These are phyloP conservation scores for Pistacia atlantica DNA, from an alignment of 345 rosid genomes.

Conservation along the genomic window DNA sequence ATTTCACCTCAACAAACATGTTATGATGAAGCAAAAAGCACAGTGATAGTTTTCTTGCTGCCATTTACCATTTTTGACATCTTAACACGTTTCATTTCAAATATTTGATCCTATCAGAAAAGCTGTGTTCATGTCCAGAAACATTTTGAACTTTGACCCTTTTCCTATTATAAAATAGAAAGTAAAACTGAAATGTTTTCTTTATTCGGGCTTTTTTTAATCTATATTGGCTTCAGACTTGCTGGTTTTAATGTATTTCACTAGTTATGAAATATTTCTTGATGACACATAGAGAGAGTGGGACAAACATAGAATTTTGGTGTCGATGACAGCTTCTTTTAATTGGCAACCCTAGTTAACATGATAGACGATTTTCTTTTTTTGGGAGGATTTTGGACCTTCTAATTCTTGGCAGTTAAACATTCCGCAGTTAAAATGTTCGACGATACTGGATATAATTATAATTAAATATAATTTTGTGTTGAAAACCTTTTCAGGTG, in stretches of 20 bases:
- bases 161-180: too few relatives aligned
- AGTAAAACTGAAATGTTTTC: background rate
- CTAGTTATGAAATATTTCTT: background rate
- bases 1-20: too few relatives aligned
- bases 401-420: background rate
- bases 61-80: too few relatives aligned
- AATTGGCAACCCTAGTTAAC: too few relatives aligned
- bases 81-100: too few relatives aligned
- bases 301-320: too few relatives aligned
- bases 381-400: too few relatives aligned
- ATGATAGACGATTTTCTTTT: too few relatives aligned
- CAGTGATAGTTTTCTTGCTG: background rate
- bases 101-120: too few relatives aligned
- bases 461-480: background rate
- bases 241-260: background rate
- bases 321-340: too few relatives aligned
- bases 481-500: slow-evolving; percentile 43
- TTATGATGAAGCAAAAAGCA: background rate
- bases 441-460: background rate
- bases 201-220: background rate
- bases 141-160: background rate
- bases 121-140: too few relatives aligned
- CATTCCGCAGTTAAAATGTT: too few relatives aligned
- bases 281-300: background rate
- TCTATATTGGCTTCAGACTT: background rate